phyloP scores from a whole-genome alignment of 257 asterid genomes.

The Przewalskia tangutica region DNA sequence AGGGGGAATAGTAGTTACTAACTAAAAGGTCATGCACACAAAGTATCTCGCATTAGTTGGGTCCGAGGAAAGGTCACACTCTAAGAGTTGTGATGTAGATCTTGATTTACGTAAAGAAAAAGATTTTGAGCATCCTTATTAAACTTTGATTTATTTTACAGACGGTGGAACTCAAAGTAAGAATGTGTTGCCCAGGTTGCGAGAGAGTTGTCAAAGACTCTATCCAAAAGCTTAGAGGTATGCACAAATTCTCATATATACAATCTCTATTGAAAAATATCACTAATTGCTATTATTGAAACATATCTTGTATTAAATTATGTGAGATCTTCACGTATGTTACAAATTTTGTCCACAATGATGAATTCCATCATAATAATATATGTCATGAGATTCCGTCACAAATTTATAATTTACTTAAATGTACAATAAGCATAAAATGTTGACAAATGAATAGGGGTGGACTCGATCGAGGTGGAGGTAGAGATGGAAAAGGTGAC shows the following conservation, averaged over 20 bases:
- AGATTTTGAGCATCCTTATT: not conserved
- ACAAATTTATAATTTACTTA: not conserved
- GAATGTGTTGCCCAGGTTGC: constrained; percentile 96
- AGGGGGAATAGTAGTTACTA: not conserved
- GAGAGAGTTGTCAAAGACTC: constrained; percentile 83
- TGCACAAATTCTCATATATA: not conserved
- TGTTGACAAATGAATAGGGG: constrained; percentile 21
- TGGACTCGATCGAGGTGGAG: constrained; percentile 64
- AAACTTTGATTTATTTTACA: constrained; percentile 11
- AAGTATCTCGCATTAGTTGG: no score
- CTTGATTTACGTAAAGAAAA: not conserved
- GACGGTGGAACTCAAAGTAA: constrained; percentile 90
- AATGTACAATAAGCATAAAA: not conserved
- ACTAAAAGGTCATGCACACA: no score
- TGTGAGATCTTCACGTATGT: not conserved
- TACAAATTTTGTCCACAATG: not conserved
- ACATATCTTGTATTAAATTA: not conserved
- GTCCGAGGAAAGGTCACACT: no score
- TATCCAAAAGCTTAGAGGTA: constrained; percentile 63
- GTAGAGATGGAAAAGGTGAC: constrained; percentile 73
- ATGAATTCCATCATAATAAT: no score
- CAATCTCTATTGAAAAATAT: no score
- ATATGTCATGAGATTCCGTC: not conserved
- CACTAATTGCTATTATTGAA: no score
- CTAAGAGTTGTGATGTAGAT: not conserved